Conservation (phyloP, 352 stramenopile genomes). For the Blastocystis sp. region DNA sequence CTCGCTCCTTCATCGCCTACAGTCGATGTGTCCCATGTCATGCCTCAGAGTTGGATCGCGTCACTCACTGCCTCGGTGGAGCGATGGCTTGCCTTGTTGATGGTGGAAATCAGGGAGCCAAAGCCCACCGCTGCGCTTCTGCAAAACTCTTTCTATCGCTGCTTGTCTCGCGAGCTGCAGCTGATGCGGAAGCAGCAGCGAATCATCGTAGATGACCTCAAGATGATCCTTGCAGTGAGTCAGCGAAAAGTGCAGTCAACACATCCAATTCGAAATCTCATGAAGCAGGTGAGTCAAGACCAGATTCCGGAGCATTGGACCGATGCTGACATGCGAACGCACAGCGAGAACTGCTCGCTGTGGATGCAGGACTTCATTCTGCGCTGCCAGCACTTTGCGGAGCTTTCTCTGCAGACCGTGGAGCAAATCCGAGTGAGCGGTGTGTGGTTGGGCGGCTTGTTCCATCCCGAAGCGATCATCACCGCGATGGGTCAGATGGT, state of each 20-base stretch:
- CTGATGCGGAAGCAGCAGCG: background rate
- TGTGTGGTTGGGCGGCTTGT: conserved; percentile 83
- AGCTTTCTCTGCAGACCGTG: conserved; percentile 64
- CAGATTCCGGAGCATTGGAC: conserved; percentile 62
- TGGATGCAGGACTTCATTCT: conserved; percentile 77
- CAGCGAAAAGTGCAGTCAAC: background rate
- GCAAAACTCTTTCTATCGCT: conserved; percentile 80
- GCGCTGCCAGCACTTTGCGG: conserved; percentile 68
- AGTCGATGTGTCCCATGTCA: background rate
- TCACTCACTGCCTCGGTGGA: conserved; percentile 72
- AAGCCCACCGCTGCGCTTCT: conserved; percentile 69
- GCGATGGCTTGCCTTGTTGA: conserved; percentile 70
- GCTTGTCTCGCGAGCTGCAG: conserved; percentile 70
- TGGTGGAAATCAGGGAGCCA: conserved; percentile 66
- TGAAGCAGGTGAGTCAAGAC: conserved; percentile 73
- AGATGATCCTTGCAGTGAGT: background rate
- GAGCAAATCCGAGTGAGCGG: conserved; percentile 61
- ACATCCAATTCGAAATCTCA: conserved; percentile 70
- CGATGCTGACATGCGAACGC: background rate
- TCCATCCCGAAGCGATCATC: conserved; percentile 83
- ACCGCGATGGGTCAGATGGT: conserved; percentile 81
- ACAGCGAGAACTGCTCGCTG: conserved; percentile 60
- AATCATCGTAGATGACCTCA: background rate
- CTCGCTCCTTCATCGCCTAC: background rate
- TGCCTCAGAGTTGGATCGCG: conserved; percentile 71